phyloP scores from a whole-genome alignment of 495 filamentous ascomycete genomes.

The Aspergillus sparsus region DNA sequence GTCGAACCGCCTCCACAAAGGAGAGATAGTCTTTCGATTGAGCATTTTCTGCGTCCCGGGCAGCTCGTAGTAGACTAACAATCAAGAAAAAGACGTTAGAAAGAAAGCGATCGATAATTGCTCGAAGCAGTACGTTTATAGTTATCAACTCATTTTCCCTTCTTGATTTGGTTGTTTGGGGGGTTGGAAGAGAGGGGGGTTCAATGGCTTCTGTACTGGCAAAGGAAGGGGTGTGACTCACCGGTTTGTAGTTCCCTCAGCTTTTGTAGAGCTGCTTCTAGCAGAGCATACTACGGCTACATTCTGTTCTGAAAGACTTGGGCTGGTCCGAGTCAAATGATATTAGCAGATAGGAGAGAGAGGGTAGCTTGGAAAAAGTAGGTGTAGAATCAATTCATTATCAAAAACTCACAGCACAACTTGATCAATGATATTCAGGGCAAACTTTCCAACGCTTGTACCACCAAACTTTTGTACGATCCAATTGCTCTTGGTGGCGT shows the following conservation, averaged over 20 bases:
- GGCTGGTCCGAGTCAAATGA: conserved; percentile 42
- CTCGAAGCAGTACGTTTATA: too few relatives aligned
- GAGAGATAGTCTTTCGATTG: conserved; percentile 62
- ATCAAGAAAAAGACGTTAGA: not conserved
- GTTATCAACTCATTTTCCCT: too few relatives aligned
- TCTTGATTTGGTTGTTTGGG: not conserved
- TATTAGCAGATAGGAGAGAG: conserved; percentile 15
- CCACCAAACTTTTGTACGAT: conserved; percentile 87
- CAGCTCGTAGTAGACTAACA: conserved; percentile 64
- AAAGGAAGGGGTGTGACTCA: conserved; percentile 53
- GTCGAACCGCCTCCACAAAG: conserved; percentile 71
- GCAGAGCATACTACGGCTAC: conserved; percentile 93
- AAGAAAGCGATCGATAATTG: too few relatives aligned
- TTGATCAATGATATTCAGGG: conserved; percentile 68
- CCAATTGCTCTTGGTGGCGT: conserved; percentile 50
- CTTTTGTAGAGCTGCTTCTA: conserved; percentile 84
- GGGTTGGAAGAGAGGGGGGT: not conserved
- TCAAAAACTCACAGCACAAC: conserved; percentile 62
- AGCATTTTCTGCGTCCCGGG: conserved; percentile 65
- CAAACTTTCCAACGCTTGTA: conserved; percentile 71
- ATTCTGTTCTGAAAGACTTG: conserved; percentile 63
- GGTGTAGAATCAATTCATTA: not conserved
- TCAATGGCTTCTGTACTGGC: not conserved
- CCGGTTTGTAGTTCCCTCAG: conserved; percentile 92
- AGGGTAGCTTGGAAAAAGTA: not conserved